A percentile compares a stretch with the other conserved stretches of the same genome.
Conservation (phyloP, 148 eudicot species). For the Rhododendron williamsianum region DNA sequence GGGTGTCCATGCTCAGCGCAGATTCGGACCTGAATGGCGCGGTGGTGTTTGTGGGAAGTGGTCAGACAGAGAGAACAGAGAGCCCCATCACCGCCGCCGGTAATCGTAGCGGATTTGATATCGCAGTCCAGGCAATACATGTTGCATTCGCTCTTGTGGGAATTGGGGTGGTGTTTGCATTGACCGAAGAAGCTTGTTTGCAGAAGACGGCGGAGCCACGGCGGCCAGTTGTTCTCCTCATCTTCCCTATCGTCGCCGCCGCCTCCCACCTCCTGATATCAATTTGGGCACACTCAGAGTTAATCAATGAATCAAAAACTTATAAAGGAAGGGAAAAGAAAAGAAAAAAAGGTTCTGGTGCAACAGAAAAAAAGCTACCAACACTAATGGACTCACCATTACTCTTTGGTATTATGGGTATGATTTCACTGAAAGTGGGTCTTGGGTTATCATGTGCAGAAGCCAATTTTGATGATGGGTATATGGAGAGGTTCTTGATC, state of each 20-base stretch:
- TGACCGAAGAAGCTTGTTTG: constrained; percentile 42
- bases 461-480: background rate
- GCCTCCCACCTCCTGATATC: background rate
- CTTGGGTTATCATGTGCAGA: background rate
- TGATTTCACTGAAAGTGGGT: background rate
- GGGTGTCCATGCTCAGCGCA: too few relatives aligned
- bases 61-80: constrained; percentile 40
- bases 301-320: background rate
- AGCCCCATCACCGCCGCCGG: constrained; percentile 20
- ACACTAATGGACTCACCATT: background rate
- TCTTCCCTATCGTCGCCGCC: background rate
- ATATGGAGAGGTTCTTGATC: background rate
- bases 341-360: too few relatives aligned
- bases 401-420: background rate
- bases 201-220: constrained; percentile 40
- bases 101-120: background rate
- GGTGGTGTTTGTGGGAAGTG: constrained; percentile 38
- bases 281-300: background rate
- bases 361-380: background rate
- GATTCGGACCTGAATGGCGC: constrained; percentile 40
- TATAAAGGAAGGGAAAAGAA: background rate
- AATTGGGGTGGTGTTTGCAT: constrained; percentile 40
- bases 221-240: constrained; percentile 26
- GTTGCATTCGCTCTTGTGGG: constrained; percentile 55
- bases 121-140: constrained; percentile 50